Evolutionary conservation across 2,329 filamentous ascomycete species (phyloP).

Genomic region (Pseudogymnoascus sp.): DNA sequence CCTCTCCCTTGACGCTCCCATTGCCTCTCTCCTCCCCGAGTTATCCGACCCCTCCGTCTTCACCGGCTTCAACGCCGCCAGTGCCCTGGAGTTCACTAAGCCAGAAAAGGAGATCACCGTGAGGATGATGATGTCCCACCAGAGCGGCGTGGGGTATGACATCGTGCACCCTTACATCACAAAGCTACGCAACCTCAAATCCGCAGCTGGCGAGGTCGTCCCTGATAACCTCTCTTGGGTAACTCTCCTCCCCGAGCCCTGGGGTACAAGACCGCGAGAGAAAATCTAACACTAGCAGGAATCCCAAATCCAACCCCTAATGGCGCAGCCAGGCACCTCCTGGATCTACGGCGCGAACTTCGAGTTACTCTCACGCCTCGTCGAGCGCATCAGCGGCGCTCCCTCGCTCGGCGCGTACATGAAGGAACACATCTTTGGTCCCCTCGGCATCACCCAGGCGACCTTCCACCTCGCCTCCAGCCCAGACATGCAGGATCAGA

Average conservation of each 20-base stretch:
- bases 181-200: not conserved
- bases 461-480: constrained; percentile 20
- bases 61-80: constrained; percentile 40
- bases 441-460: constrained; percentile 34
- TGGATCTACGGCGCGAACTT: not conserved
- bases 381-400: not conserved
- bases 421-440: constrained; percentile 41
- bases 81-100: constrained; percentile 50
- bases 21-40: constrained; percentile 78
- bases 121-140: not conserved
- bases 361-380: not conserved
- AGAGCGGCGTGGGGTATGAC: not conserved
- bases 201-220: constrained; percentile 77
- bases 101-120: constrained; percentile 40
- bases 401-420: constrained; percentile 33
- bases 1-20: constrained; percentile 34
- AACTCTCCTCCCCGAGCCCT: constrained; percentile 45
- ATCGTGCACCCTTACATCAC: not conserved
- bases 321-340: not conserved
- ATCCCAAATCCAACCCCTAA: not conserved
- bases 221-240: constrained; percentile 63
- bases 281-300: not conserved
- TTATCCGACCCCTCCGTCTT: constrained; percentile 70
- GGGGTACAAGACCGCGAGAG: constrained; percentile 41
- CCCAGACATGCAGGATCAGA: constrained; percentile 12